These are phyloP conservation scores for Eimeria tenella DNA, from an alignment of 169 alveolate species.

Conservation along the genomic window DNA sequence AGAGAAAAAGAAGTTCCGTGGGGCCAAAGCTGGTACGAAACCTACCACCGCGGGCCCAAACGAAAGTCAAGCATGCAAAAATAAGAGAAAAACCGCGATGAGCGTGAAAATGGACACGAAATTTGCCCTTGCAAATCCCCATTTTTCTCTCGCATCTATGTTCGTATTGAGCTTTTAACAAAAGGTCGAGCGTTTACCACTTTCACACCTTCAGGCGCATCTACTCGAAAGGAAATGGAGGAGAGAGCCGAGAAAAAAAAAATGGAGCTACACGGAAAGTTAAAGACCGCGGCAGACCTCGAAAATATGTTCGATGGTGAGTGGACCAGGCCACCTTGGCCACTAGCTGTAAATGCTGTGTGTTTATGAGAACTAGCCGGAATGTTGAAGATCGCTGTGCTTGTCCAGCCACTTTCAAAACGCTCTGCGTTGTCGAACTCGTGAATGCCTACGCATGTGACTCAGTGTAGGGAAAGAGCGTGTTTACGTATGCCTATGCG, in stretches of 20 bases:
- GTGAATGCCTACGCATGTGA: no score
- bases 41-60: neutral
- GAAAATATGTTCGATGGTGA: slow-evolving; percentile 38
- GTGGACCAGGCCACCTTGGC: neutral
- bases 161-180: no score
- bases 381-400: neutral
- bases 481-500: no score
- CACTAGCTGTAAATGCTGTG: no score
- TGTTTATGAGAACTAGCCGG: no score
- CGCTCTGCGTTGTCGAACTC: neutral
- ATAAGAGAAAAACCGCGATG: neutral
- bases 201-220: slow-evolving; percentile 39
- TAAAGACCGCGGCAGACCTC: slow-evolving; percentile 66
- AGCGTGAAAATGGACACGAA: neutral
- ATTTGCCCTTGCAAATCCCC: neutral
- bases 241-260: slow-evolving; percentile 72
- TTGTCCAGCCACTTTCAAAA: neutral
- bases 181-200: no score
- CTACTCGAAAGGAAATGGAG: slow-evolving; percentile 63
- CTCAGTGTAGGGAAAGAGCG: no score
- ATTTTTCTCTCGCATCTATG: neutral
- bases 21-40: slow-evolving; percentile 38
- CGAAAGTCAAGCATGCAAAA: neutral
- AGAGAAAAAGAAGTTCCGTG: slow-evolving; percentile 48
- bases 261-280: slow-evolving; percentile 43